Conservation (phyloP, 2,329 filamentous ascomycete genomes). For the Ophiostoma pallidulum region DNA sequence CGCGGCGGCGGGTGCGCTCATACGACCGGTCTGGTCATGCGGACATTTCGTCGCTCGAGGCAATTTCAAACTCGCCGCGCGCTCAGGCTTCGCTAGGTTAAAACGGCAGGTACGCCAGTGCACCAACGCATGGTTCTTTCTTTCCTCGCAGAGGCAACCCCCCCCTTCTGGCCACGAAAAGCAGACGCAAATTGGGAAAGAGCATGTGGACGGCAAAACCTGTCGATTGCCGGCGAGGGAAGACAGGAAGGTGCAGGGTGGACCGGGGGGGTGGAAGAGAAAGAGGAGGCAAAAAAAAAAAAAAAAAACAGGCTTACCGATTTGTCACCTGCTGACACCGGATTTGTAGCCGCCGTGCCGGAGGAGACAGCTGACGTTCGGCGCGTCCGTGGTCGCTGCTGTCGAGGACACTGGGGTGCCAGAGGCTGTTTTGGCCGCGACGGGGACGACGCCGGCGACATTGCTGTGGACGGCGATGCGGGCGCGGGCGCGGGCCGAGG, state of each 20-base stretch:
- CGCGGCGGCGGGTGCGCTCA: background rate
- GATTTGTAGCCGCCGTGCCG: conserved; percentile 1
- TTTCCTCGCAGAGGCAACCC: background rate
- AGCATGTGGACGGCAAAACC: conserved; percentile 1
- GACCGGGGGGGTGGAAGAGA: too few relatives aligned
- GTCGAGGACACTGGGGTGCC: too few relatives aligned
- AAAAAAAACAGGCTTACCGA: background rate
- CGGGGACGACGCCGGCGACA: too few relatives aligned
- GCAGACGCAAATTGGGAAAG: conserved; percentile 1
- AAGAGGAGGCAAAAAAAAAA: background rate
- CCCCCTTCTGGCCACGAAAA: background rate
- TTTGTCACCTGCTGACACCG: background rate
- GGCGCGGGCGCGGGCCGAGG: background rate
- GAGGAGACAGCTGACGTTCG: conserved; percentile 1
- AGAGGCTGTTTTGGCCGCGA: too few relatives aligned
- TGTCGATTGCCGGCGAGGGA: conserved; percentile 4
- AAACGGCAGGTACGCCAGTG: too few relatives aligned
- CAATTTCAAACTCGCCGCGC: too few relatives aligned
- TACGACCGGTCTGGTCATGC: background rate
- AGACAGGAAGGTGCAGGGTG: background rate
- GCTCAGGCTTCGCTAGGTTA: too few relatives aligned
- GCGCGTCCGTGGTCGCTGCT: conserved; percentile 3
- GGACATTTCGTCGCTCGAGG: too few relatives aligned
- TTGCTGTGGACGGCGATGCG: too few relatives aligned
- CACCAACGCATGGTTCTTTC: too few relatives aligned